Conservation (phyloP, 2,329 filamentous ascomycete genomes). For the Septoria linicola region DNA sequence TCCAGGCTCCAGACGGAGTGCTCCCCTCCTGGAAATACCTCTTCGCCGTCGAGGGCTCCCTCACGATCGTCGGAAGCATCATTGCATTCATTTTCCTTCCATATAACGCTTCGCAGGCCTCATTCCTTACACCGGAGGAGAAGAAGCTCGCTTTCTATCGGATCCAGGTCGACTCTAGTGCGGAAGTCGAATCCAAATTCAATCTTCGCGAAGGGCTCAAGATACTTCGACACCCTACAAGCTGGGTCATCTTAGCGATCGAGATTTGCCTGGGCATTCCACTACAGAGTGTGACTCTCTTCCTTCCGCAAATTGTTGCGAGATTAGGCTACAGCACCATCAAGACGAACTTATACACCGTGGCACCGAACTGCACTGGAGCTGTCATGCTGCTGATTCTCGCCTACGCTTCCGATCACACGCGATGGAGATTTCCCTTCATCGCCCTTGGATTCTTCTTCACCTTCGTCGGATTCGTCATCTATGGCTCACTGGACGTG, state of each 20-base stretch:
- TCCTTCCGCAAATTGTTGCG: slow-evolving; percentile 58
- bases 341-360: slow-evolving; percentile 76
- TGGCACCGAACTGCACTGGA: slow-evolving; percentile 74
- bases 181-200: slow-evolving; percentile 59
- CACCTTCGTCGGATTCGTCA: slow-evolving; percentile 75
- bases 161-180: slow-evolving; percentile 73
- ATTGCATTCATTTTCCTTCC: slow-evolving; percentile 72
- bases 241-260: slow-evolving; percentile 56
- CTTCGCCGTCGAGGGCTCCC: slow-evolving; percentile 60
- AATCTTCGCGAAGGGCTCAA: slow-evolving; percentile 51
- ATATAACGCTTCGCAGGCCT: slow-evolving; percentile 60
- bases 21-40: slow-evolving; percentile 63
- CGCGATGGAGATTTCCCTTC: slow-evolving; percentile 69
- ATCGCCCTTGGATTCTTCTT: slow-evolving; percentile 71
- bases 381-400: slow-evolving; percentile 70
- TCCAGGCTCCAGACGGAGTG: slow-evolving; percentile 55
- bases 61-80: slow-evolving; percentile 58
- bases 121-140: slow-evolving; percentile 65
- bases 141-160: slow-evolving; percentile 67
- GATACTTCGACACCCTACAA: slow-evolving; percentile 56
- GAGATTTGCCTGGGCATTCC: slow-evolving; percentile 61
- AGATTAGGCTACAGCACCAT: slow-evolving; percentile 55
- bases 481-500: slow-evolving; percentile 70
- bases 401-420: slow-evolving; percentile 67
- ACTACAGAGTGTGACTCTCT: slow-evolving; percentile 57